A percentile compares a stretch with the other conserved stretches of the same genome.
phyloP scores from a whole-genome alignment of 202 grass and related monocot species.

The Elaeis oleifera region DNA sequence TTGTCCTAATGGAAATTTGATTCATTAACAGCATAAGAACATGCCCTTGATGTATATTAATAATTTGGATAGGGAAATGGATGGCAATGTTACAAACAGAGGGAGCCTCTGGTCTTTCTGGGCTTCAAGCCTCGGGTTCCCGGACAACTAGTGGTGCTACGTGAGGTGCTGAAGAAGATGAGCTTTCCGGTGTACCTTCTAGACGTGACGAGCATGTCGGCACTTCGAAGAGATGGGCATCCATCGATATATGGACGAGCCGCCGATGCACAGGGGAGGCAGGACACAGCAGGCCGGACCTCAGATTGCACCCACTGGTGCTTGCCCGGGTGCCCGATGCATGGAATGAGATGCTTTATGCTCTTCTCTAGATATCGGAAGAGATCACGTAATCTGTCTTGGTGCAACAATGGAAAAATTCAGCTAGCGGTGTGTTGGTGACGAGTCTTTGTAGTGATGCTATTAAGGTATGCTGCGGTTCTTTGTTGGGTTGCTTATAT shows the following conservation, averaged over 20 bases:
- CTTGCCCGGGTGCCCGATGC: conserved; percentile 45
- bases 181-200: conserved; percentile 35
- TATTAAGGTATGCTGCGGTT: too few species aligned
- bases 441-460: too few species aligned
- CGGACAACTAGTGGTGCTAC: conserved; percentile 28
- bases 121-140: conserved; percentile 7
- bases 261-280: not conserved
- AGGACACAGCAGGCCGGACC: not conserved
- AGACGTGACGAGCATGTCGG: conserved; percentile 36
- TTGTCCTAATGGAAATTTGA: not conserved
- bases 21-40: not conserved
- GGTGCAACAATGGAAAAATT: too few species aligned
- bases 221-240: conserved; percentile 35
- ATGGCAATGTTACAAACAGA: conserved; percentile 39
- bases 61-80: conserved; percentile 25
- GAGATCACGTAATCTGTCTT: too few species aligned
- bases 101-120: conserved; percentile 8
- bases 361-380: conserved; percentile 11
- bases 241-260: conserved; percentile 30
- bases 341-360: conserved; percentile 42
- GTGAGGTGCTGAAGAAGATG: conserved; percentile 38
- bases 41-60: not conserved
- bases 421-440: too few species aligned
- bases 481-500: too few species aligned
- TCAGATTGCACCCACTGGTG: conserved; percentile 40